These are phyloP conservation scores for Hortaea sp. DNA, from an alignment of 2,329 filamentous ascomycete genomes.

Conservation along the genomic window DNA sequence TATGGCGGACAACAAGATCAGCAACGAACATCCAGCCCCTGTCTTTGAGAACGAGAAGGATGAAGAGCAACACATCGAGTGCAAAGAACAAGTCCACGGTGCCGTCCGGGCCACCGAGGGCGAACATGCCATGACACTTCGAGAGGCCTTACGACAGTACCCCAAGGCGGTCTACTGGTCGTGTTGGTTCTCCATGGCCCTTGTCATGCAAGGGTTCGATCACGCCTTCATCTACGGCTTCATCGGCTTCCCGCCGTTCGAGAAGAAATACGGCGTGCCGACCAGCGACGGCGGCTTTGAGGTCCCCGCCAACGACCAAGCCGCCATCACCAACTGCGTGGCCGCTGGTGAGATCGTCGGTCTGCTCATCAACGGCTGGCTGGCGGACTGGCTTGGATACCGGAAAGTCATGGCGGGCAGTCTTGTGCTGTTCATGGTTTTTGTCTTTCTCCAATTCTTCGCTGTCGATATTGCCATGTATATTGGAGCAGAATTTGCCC, in stretches of 20 bases:
- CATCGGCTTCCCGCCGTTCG: conserved; percentile 24
- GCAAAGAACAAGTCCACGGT: too few relatives aligned
- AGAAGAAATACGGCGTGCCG: conserved; percentile 30
- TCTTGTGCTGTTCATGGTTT: conserved; percentile 36
- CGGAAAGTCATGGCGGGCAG: conserved; percentile 46
- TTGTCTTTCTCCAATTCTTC: conserved; percentile 42
- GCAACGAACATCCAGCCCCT: too few relatives aligned
- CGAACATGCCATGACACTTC: conserved; percentile 25
- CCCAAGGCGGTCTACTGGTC: conserved; percentile 30
- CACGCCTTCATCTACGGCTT: conserved; percentile 26
- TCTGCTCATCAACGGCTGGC: conserved; percentile 54
- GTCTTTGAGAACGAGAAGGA: too few relatives aligned
- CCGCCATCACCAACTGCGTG: conserved; percentile 46
- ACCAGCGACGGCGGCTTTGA: conserved; percentile 29
- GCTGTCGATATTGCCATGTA: conserved; percentile 23
- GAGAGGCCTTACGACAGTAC: conserved; percentile 21
- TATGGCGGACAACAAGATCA: too few relatives aligned
- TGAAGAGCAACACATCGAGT: too few relatives aligned
- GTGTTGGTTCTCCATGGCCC: conserved; percentile 25
- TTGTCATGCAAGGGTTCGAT: conserved; percentile 35
- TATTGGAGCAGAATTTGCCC: conserved; percentile 25
- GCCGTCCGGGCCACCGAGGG: not conserved
- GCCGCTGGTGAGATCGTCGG: not conserved
- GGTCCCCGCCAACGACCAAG: conserved; percentile 48
- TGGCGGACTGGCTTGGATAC: conserved; percentile 43